Percentiles rank a stretch among this genome's conserved stretches.
Conservation (phyloP, 192 early-diverging fungal genomes). For the Coemansia sp. region DNA sequence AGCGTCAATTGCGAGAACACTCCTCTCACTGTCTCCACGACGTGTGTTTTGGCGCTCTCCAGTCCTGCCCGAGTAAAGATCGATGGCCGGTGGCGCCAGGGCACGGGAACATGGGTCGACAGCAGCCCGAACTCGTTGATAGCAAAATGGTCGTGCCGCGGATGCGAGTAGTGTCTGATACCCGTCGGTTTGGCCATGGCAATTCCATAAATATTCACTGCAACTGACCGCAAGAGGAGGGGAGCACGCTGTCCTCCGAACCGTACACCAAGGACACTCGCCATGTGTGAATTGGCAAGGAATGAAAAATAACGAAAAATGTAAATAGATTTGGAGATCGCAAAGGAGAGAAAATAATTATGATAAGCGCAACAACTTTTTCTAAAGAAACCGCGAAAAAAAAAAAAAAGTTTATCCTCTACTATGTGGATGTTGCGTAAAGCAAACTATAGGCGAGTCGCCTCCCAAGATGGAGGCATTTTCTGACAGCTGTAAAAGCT, state of each 20-base stretch:
- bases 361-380: neutral
- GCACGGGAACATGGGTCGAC: conserved; percentile 13
- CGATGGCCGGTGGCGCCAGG: conserved; percentile 13
- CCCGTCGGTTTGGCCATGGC: neutral
- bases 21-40: conserved; percentile 1
- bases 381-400: neutral
- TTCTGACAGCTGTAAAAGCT: too few relatives aligned
- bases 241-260: conserved; percentile 6
- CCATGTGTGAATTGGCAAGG: conserved; percentile 12
- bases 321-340: neutral
- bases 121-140: conserved; percentile 39
- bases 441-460: neutral
- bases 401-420: neutral
- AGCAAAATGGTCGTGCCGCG: conserved; percentile 25
- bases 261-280: conserved; percentile 13
- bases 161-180: conserved; percentile 21
- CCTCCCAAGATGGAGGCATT: too few relatives aligned
- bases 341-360: neutral
- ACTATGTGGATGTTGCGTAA: neutral
- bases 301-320: neutral
- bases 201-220: neutral
- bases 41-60: neutral
- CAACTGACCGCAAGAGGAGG: conserved; percentile 8
- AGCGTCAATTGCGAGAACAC: conserved; percentile 19
- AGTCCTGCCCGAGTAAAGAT: conserved; percentile 14